Evolutionary conservation across 2,329 filamentous ascomycete genomes (phyloP).

Genomic region (Paracamarosporium sp.): DNA sequence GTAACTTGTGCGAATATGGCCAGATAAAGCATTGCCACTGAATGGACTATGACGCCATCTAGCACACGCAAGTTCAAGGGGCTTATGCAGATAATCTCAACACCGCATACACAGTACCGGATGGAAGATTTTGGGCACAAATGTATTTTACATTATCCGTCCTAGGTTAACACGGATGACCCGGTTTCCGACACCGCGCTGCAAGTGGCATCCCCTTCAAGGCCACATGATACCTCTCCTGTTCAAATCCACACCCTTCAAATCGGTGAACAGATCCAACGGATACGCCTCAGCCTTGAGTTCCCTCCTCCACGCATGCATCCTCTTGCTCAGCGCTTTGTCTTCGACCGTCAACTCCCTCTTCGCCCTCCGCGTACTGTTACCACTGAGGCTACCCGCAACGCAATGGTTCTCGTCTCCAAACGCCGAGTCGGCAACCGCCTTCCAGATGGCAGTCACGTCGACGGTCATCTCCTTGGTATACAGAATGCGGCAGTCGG

Average conservation of each 20-base stretch:
- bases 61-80: too few species aligned
- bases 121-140: too few species aligned
- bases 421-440: slow-evolving; percentile 45
- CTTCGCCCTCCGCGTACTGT: slow-evolving; percentile 24
- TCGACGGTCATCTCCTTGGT: slow-evolving; percentile 63
- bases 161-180: too few species aligned
- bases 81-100: too few species aligned
- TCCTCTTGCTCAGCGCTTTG: slow-evolving; percentile 31
- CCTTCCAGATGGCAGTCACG: slow-evolving; percentile 62
- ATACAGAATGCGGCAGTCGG: slow-evolving; percentile 68
- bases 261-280: slow-evolving; percentile 43
- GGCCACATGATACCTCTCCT: slow-evolving; percentile 36
- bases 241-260: slow-evolving; percentile 24
- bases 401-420: slow-evolving; percentile 40
- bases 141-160: too few species aligned
- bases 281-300: slow-evolving; percentile 39
- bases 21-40: too few species aligned
- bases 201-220: background rate
- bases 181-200: too few species aligned
- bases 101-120: too few species aligned
- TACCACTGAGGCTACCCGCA: slow-evolving; percentile 34
- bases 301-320: slow-evolving; percentile 37
- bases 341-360: slow-evolving; percentile 32
- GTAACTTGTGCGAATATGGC: too few species aligned
- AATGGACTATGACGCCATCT: too few species aligned